Evolutionary conservation across 352 stramenopile genomes (phyloP).

Genomic region (Halophytophthora polymorphica): DNA sequence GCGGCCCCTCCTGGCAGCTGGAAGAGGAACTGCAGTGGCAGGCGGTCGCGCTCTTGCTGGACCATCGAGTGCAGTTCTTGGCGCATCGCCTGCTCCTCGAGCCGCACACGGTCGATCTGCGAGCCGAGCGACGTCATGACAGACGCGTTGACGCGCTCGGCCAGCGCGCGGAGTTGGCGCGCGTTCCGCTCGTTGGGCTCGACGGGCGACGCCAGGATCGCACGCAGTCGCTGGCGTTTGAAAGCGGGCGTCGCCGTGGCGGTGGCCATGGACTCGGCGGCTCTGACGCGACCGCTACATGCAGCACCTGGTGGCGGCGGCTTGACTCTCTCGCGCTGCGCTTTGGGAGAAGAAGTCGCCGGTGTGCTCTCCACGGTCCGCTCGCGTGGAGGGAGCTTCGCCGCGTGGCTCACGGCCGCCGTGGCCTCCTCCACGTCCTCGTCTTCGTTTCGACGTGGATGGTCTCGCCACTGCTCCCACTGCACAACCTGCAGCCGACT

Average conservation of each 20-base stretch:
- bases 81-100: constrained; percentile 38
- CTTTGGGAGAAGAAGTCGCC: not conserved
- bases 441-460: constrained; percentile 10
- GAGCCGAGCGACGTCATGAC: constrained; percentile 44
- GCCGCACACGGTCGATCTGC: constrained; percentile 35
- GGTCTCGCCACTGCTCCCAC: constrained; percentile 42
- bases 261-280: not conserved
- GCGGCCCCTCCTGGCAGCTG: constrained; percentile 64
- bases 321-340: no score
- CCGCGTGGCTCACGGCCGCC: constrained; percentile 5
- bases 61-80: constrained; percentile 50
- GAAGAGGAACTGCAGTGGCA: constrained; percentile 83
- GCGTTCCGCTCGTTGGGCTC: constrained; percentile 50
- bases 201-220: constrained; percentile 58
- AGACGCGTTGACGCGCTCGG: constrained; percentile 41
- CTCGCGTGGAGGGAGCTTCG: not conserved
- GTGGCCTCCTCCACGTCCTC: constrained; percentile 23
- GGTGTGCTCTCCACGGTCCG: no score
- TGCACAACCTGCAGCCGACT: constrained; percentile 32
- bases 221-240: constrained; percentile 55
- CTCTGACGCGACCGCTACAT: not conserved
- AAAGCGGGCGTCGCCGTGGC: constrained; percentile 43
- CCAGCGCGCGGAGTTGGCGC: constrained; percentile 34
- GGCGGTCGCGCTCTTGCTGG: constrained; percentile 47
- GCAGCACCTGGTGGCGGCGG: no score